Evolutionary conservation across 1,284 basidiomycete species (phyloP), one percentile per base, ranked within the genome.

Genomic region (Tetrapyrgos nigripes): DNA sequence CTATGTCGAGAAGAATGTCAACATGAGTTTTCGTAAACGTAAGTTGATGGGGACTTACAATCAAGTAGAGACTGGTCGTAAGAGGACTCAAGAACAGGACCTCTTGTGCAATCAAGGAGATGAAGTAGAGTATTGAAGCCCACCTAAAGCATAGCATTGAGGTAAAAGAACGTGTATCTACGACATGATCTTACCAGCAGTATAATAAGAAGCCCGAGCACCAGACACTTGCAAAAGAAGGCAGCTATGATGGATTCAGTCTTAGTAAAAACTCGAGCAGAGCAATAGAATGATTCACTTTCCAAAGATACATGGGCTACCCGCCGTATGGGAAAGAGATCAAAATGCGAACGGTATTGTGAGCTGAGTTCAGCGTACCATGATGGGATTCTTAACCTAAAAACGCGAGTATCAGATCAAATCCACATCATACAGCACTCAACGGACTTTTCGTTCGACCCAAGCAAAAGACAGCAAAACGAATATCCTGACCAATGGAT

Each of bases 71-170:
- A 11, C 58, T 53, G n/a, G 58, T 59, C n/a, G 48, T 55, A 11
- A 59, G 43, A 9, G 58, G 58, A 21, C 35, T 55, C 11, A 59
- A 31, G 29, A 59, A 59, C 31, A 59, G 23, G 24, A 59, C 58
- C 50, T 59, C 58, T 52, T 59, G 58, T 24, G 58, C 53, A 21
- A 59, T 59, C 10, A 59, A 43, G 4, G 58, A 50, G 13, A 59
- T 26, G 31, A 51, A 59, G 48, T 59, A 59, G 21, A 59, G 43
- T 48, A 59, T 53, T 6, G 58, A 59, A 37, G 53, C 58, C 58
- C 58, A 59, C 58, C 58, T 59, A 17, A 19, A 17, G 19, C 21
- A 5, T 26, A 9, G 11, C 14, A 26, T 47, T 14, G n/a, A 33
- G 14, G 24, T 26, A 11, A 1, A 6, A 21, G 4, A 31, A n/a